Evolutionary conservation across 2,329 filamentous ascomycete genomes (phyloP).

Genomic region (Geosmithia morbida): DNA sequence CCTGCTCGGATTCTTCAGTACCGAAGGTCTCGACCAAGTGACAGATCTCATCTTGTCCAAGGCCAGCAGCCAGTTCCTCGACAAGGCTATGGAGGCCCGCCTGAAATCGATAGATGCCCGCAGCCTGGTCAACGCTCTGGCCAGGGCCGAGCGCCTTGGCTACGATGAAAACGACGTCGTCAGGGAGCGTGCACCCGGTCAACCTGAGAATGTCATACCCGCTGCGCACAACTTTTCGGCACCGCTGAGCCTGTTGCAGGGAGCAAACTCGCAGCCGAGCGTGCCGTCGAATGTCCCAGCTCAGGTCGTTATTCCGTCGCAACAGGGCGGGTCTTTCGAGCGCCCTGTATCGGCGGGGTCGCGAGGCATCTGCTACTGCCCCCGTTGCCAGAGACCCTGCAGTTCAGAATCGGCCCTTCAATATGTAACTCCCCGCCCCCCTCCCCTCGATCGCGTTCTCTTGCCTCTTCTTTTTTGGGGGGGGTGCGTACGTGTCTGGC

Average conservation of each 20-base stretch:
- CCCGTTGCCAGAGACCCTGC: slow-evolving; percentile 18
- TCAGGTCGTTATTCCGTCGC: not conserved
- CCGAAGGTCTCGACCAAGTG: slow-evolving; percentile 28
- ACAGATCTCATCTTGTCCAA: slow-evolving; percentile 27
- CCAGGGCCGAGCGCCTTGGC: slow-evolving; percentile 40
- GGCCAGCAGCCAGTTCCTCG: slow-evolving; percentile 33
- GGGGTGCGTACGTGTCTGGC: not conserved
- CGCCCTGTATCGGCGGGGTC: not conserved
- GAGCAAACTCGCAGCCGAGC: not conserved
- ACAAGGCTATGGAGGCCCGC: slow-evolving; percentile 34
- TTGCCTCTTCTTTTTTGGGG: not conserved
- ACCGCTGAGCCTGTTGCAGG: not conserved
- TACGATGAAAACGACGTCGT: slow-evolving; percentile 37
- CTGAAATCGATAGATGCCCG: slow-evolving; percentile 38
- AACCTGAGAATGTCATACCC: slow-evolving; percentile 22
- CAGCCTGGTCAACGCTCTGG: slow-evolving; percentile 40
- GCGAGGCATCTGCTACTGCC: slow-evolving; percentile 11
- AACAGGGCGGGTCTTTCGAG: not conserved
- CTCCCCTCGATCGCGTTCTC: slow-evolving; percentile 7
- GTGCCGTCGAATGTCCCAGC: not conserved
- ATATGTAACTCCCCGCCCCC: too few relatives aligned
- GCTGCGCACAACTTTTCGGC: slow-evolving; percentile 5
- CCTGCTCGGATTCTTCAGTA: slow-evolving; percentile 23
- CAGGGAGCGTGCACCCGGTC: slow-evolving; percentile 18
- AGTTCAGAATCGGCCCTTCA: slow-evolving; percentile 13